These are phyloP conservation scores for Centrapalus pauciflorus DNA, from an alignment of 129 eudicot species.

Conservation along the genomic window DNA sequence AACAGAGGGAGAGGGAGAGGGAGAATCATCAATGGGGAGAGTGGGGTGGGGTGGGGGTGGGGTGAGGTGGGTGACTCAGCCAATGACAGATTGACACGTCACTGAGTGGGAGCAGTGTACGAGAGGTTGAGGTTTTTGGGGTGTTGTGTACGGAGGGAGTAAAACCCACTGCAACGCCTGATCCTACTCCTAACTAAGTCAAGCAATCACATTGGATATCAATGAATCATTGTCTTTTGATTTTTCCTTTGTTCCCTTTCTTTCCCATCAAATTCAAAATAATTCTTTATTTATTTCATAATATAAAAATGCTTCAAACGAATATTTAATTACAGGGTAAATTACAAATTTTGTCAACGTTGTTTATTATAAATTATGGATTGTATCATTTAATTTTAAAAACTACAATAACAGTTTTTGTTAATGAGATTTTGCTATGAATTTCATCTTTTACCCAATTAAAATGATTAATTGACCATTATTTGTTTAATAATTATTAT, in stretches of 20 bases:
- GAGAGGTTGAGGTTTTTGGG: not conserved
- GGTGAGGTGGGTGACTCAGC: slow-evolving; percentile 1
- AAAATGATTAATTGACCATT: no score
- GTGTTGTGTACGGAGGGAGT: slow-evolving; percentile 32
- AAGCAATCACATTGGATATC: slow-evolving; percentile 22
- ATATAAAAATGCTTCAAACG: no score
- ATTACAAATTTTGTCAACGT: no score
- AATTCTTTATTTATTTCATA: not conserved
- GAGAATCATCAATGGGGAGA: slow-evolving; percentile 1
- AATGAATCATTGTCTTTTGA: slow-evolving; percentile 22
- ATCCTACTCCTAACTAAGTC: slow-evolving; percentile 21
- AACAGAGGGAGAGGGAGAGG: slow-evolving; percentile 6
- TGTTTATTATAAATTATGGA: no score
- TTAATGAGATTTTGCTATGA: no score
- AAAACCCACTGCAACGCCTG: slow-evolving; percentile 6
- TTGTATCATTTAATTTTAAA: no score
- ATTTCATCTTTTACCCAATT: no score
- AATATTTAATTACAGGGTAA: no score
- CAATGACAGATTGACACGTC: slow-evolving; percentile 24
- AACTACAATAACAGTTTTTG: no score
- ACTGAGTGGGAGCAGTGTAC: slow-evolving; percentile 12
- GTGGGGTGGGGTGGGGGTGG: no score
- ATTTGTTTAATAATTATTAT: no score
- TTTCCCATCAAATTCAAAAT: not conserved
- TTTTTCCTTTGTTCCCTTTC: not conserved